Conservation (phyloP, 2,329 filamentous ascomycete genomes). For the Metarhizium humberi region DNA sequence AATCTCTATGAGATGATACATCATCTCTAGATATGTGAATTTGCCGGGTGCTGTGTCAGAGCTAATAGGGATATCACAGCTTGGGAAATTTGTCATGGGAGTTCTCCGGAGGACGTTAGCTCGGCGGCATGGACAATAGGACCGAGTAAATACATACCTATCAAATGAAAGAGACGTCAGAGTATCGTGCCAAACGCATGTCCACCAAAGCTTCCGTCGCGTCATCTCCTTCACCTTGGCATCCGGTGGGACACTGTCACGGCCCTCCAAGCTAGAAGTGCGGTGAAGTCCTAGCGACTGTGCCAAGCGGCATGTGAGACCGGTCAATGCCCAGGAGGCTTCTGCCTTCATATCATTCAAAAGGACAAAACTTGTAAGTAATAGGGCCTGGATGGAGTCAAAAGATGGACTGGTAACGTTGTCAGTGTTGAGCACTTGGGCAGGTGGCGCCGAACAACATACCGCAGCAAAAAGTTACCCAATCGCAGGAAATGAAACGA, state of each 20-base stretch:
- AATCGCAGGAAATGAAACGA: slow-evolving; percentile 56
- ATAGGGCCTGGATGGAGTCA: slow-evolving; percentile 55
- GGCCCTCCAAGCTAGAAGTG: slow-evolving; percentile 32
- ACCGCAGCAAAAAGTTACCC: slow-evolving; percentile 54
- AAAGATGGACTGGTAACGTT: slow-evolving; percentile 42
- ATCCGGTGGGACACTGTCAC: slow-evolving; percentile 33
- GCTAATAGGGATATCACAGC: slow-evolving; percentile 42
- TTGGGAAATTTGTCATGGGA: slow-evolving; percentile 52
- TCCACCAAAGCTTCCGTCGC: slow-evolving; percentile 52
- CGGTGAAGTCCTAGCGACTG: slow-evolving; percentile 55
- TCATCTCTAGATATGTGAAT: slow-evolving; percentile 52
- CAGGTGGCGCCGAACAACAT: slow-evolving; percentile 6
- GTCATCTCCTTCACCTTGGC: slow-evolving; percentile 43
- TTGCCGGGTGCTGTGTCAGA: slow-evolving; percentile 33
- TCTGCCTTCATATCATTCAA: slow-evolving; percentile 63
- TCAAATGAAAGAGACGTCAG: slow-evolving; percentile 58
- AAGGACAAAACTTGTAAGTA: slow-evolving; percentile 54
- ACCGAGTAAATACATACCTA: slow-evolving; percentile 29
- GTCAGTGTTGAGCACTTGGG: slow-evolving; percentile 2
- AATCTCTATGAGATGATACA: slow-evolving; percentile 55
- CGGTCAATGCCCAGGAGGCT: slow-evolving; percentile 56
- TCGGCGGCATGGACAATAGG: not conserved
- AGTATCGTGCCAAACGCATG: slow-evolving; percentile 58
- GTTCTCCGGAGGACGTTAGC: slow-evolving; percentile 26
- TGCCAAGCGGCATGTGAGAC: slow-evolving; percentile 54